Evolutionary conservation across 2,329 filamentous ascomycete genomes (phyloP).

Genomic region (Torrubiella hemipterigena): DNA sequence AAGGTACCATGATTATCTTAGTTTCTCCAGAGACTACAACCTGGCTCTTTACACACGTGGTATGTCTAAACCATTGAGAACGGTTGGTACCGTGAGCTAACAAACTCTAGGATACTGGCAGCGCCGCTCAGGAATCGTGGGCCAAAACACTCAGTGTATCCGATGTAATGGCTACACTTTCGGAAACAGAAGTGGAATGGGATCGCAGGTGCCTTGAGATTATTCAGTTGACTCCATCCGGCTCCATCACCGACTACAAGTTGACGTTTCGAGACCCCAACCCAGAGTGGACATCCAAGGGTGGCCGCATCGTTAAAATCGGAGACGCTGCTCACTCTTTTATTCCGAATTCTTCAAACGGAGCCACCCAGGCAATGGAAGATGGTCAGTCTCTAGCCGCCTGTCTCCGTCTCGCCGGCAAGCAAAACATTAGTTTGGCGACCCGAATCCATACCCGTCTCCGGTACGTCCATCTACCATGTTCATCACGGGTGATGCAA

Average conservation of each 20-base stretch:
- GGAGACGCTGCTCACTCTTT: slow-evolving; percentile 29
- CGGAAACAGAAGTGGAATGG: slow-evolving; percentile 1
- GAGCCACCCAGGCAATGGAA: slow-evolving; percentile 29
- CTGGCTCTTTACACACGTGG: neutral
- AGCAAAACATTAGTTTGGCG: slow-evolving; percentile 16
- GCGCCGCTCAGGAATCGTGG: slow-evolving; percentile 1
- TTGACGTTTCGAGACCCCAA: slow-evolving; percentile 28
- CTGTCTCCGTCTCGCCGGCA: slow-evolving; percentile 22
- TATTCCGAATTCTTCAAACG: slow-evolving; percentile 26
- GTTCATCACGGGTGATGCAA: too few species aligned
- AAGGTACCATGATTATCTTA: slow-evolving; percentile 1
- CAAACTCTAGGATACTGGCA: neutral
- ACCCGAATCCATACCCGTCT: slow-evolving; percentile 17
- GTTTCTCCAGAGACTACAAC: slow-evolving; percentile 1
- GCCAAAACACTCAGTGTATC: neutral
- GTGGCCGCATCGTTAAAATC: slow-evolving; percentile 21
- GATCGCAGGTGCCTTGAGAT: slow-evolving; percentile 1
- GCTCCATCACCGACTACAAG: slow-evolving; percentile 23
- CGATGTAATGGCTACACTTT: slow-evolving; percentile 1
- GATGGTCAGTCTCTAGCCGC: slow-evolving; percentile 25
- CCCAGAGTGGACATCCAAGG: slow-evolving; percentile 22
- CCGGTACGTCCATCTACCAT: neutral
- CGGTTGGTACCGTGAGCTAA: neutral
- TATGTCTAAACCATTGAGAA: neutral
- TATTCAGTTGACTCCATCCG: slow-evolving; percentile 8